Base-by-base conservation (phyloP, 768 basidiomycete genomes). In the Serendipita sp. region DNA sequence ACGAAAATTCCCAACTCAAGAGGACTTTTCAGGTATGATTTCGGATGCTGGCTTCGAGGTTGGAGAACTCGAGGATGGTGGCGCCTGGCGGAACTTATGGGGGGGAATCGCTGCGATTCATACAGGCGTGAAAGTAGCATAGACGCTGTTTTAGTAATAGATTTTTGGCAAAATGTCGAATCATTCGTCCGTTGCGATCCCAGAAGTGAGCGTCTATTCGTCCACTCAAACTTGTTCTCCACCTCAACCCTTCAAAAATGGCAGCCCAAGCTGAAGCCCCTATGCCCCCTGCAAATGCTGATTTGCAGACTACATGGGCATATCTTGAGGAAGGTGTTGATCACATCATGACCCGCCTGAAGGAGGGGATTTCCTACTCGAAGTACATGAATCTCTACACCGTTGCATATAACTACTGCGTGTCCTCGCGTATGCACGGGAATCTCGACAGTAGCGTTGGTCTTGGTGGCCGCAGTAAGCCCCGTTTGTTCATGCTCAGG, bases 401-500 rank as follows among this genome's bases (percentile, higher is more conserved):
- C 24, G 90, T 92, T 61, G 88, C 90, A 7, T 98, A 99, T 79
- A 97, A 98, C 76, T 98, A 95, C 72, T 99, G 96, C 71, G 97
- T 90, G 28, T 88, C 87, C 30, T 88, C 87, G 2, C 68, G 73
- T 34, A 74, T 73, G 72, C 70, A 73, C 65, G 68, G 65, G 9
- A 66, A 65, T 22, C 67, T 72, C 24, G 74, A 76, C 20, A 73
- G 76, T 26, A 68, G 69, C n/a, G 67, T 72, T 2, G 71, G 73
- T 9, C 64, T 74, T 17, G 73, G 76, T 3, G 34, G 34, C 58
- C 58, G 65, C 14, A 60, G 67, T 63, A 56, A 56, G 56, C 65
- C 20, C 63, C 68, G 63, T 66, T 53, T 69, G 65, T 70, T 63
- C 45, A 62, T 67, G 62, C 60, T 66, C 67, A 42, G 64, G 64